phyloP scores from a whole-genome alignment of 176 grass and related monocot species.

The Phoenix dactylifera region DNA sequence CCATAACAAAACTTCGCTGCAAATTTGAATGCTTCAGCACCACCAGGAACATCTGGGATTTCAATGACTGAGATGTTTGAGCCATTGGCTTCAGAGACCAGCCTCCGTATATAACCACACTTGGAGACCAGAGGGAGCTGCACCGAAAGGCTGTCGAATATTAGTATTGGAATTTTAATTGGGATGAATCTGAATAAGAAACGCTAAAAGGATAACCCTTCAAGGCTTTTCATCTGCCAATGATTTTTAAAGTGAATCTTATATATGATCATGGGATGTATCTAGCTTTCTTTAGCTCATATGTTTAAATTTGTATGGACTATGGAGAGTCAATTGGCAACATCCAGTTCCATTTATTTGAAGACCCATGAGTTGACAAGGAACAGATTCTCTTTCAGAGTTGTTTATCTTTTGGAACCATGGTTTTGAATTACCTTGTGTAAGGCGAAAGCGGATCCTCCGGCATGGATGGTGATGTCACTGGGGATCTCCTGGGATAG shows the following conservation, averaged over 20 bases:
- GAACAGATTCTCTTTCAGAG: no score
- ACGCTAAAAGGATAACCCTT: no score
- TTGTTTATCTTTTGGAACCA: no score
- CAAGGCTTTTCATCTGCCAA: no score
- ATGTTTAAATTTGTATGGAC: no score
- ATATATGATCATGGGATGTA: no score
- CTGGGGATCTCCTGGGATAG: constrained; percentile 61
- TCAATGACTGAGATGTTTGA: constrained; percentile 29
- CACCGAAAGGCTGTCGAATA: background rate
- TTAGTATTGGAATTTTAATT: background rate
- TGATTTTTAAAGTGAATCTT: no score
- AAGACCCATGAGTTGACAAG: no score
- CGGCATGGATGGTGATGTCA: constrained; percentile 58
- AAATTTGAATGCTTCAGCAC: constrained; percentile 57
- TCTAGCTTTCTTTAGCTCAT: no score
- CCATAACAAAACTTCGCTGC: constrained; percentile 72
- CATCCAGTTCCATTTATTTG: no score
- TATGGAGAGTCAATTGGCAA: no score
- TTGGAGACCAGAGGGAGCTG: constrained; percentile 62
- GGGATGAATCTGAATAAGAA: no score
- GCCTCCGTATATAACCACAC: constrained; percentile 61
- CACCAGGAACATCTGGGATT: constrained; percentile 55
- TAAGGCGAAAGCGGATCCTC: constrained; percentile 45
- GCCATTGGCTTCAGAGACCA: constrained; percentile 22
- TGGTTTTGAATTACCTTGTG: constrained; percentile 52